A percentile compares a stretch with the other conserved stretches of the same genome.
These are phyloP conservation scores for Diutina catenulata DNA, from an alignment of 1,139 yeast species.

Conservation along the genomic window DNA sequence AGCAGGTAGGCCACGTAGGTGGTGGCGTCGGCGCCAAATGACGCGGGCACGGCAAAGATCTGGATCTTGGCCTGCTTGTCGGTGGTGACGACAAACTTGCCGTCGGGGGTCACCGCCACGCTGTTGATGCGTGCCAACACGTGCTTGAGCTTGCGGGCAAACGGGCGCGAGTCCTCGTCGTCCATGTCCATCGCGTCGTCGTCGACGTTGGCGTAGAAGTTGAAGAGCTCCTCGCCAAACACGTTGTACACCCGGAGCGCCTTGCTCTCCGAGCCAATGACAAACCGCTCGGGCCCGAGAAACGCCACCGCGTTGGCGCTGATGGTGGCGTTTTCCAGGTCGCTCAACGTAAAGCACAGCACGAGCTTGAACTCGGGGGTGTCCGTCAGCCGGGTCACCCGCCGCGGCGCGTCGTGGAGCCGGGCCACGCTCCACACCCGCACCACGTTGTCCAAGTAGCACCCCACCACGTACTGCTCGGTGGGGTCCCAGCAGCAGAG, in stretches of 20 bases:
- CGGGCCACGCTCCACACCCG: slow-evolving; percentile 54
- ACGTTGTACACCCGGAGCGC: slow-evolving; percentile 52
- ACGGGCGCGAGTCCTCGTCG: slow-evolving; percentile 13
- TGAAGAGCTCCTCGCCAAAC: slow-evolving; percentile 29
- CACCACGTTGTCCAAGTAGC: slow-evolving; percentile 57
- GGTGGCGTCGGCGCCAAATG: slow-evolving; percentile 21
- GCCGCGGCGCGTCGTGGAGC: slow-evolving; percentile 14
- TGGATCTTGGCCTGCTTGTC: slow-evolving; percentile 48
- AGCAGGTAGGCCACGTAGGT: slow-evolving; percentile 25
- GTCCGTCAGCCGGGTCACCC: slow-evolving; percentile 18
- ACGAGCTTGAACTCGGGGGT: slow-evolving; percentile 11
- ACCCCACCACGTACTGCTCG: slow-evolving; percentile 53
- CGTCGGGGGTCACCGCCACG: slow-evolving; percentile 51
- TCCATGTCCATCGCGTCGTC: not conserved
- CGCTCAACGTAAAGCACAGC: slow-evolving; percentile 30
- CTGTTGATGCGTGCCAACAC: slow-evolving; percentile 50
- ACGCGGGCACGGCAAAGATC: slow-evolving; percentile 33
- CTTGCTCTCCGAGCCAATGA: slow-evolving; percentile 72
- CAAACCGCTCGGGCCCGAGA: slow-evolving; percentile 39
- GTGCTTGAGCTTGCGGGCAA: slow-evolving; percentile 11
- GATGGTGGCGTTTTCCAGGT: slow-evolving; percentile 13
- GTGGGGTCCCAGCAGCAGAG: slow-evolving; percentile 66
- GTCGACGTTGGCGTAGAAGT: slow-evolving; percentile 18
- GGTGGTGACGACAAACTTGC: slow-evolving; percentile 49
- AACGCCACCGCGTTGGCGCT: slow-evolving; percentile 64